phyloP scores from a whole-genome alignment of 1,139 yeast species.

The Blastobotrys ciferrii region DNA sequence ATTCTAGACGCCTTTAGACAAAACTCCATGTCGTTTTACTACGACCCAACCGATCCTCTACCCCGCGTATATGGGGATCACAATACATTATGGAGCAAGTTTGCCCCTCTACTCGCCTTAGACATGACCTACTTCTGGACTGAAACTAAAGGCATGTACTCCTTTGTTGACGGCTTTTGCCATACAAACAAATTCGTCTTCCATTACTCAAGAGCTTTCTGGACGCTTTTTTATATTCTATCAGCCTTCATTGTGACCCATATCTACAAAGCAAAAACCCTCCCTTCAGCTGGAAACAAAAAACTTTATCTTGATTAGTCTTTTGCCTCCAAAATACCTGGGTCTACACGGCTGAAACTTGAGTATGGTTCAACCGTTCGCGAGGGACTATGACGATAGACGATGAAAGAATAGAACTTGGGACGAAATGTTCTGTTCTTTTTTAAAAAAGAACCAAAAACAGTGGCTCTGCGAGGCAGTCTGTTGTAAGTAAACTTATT shows the following conservation, averaged over 20 bases:
- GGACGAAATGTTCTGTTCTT: no score
- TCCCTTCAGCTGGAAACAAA: background rate
- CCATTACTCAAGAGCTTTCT: constrained; percentile 15
- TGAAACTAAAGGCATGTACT: constrained; percentile 28
- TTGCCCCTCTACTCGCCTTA: constrained; percentile 24
- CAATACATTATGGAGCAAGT: constrained; percentile 22
- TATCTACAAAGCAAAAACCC: constrained; percentile 1
- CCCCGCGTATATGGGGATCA: constrained; percentile 20
- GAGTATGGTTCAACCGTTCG: no score
- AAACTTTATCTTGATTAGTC: background rate
- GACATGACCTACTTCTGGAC: constrained; percentile 28
- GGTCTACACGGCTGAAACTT: no score
- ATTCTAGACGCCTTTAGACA: constrained; percentile 13
- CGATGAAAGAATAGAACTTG: no score
- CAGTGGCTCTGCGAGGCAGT: no score
- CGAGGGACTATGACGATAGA: no score
- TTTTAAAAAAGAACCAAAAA: no score
- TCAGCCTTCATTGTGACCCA: constrained; percentile 14
- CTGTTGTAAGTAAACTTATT: no score
- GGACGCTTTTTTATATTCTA: constrained; percentile 15
- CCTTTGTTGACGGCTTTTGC: constrained; percentile 29
- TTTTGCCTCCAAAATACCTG: no score
- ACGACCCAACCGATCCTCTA: constrained; percentile 25
- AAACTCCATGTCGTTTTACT: constrained; percentile 20
- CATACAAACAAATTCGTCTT: constrained; percentile 22